Percentiles rank a stretch among this genome's conserved stretches.
Conservation (phyloP, 2,329 filamentous ascomycete genomes). For the Exophiala aquamarina region DNA sequence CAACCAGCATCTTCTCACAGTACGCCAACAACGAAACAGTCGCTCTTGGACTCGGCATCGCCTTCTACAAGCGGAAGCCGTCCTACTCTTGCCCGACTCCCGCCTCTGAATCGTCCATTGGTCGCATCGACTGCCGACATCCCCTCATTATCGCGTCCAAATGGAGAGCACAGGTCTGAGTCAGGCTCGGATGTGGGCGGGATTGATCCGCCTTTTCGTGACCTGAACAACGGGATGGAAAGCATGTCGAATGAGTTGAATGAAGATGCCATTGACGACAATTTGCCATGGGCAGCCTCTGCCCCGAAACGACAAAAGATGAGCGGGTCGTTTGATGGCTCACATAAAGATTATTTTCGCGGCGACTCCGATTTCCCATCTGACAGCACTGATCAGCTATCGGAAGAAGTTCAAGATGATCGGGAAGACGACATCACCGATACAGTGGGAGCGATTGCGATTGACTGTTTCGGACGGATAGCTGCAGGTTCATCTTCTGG, state of each 20-base stretch:
- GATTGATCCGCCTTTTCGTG: not conserved
- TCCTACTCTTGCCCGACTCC: constrained; percentile 12
- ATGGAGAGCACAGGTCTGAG: no score
- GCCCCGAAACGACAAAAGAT: constrained; percentile 20
- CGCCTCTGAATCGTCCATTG: constrained; percentile 16
- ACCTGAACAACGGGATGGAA: no score
- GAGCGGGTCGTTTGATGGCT: constrained; percentile 21
- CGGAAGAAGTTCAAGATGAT: not conserved
- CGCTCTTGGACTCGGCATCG: no score
- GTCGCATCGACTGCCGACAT: constrained; percentile 18
- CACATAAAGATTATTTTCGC: constrained; percentile 1
- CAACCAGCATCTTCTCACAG: no score
- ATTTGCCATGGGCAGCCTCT: constrained; percentile 11
- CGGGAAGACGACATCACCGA: constrained; percentile 72
- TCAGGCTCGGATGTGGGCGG: no score
- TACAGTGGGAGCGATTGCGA: constrained; percentile 92
- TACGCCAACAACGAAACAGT: no score
- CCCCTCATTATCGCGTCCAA: constrained; percentile 10
- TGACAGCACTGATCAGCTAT: not conserved
- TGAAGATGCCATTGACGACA: constrained; percentile 19
- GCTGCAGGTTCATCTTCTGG: constrained; percentile 95
- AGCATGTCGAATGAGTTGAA: constrained; percentile 2
- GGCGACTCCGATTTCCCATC: not conserved
- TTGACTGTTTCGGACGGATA: constrained; percentile 82
- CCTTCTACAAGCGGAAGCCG: not conserved